Evolutionary conservation across 2,329 filamentous ascomycete species (phyloP), one percentile per base, ranked within the genome.

Genomic region (Knufia fluminis): DNA sequence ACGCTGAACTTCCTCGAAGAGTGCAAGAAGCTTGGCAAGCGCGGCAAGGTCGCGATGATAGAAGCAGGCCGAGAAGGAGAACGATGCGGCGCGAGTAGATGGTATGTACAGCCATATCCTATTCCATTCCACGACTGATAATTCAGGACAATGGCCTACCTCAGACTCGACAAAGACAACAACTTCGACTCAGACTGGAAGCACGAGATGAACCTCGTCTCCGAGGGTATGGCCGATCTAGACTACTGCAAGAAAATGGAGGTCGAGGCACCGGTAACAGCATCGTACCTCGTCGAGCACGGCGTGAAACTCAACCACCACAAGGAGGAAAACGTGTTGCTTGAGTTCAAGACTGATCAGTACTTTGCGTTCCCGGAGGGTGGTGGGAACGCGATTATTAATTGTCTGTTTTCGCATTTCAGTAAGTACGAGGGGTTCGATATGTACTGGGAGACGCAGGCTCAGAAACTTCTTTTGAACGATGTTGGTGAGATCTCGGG

Each of bases 1-100:
- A 64, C 66, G 0, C 54, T 69, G 40, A 68, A 65, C 58, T 70
- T 68, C 54, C 60, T 69, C n/a, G 65, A 70, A 52, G 61, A 65
- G 48, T 65, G 62, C 56, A 63, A 63, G 26, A 61, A 61, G 39
- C 52, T 60, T 19, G 57, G 59, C 42, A 68, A 67, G 53, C 54
- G 52, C 36, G 64, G 64, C 10, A 63, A 60, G n/a, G 66, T 69
- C 3, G 66, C 67, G 6, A 54, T 69, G 22, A 60, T 70, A 31
- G 67, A 70, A 54, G 66, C 64, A 4, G 66, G 67, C 28, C 65
- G 63, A 48, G 59, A 65, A 17, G 65, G 62, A 23, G 68, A 69
- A 54, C 63, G 66, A 50, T 68, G 65, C 49, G 67, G 66, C 35
- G 66, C 67, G 31, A 66, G 61, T 7, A 60, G 66, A 44, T 69